A percentile compares a stretch with the other conserved stretches of the same genome.
Evolutionary conservation across 1,284 basidiomycete genomes (phyloP).

Genomic region (Irpex sp.): DNA sequence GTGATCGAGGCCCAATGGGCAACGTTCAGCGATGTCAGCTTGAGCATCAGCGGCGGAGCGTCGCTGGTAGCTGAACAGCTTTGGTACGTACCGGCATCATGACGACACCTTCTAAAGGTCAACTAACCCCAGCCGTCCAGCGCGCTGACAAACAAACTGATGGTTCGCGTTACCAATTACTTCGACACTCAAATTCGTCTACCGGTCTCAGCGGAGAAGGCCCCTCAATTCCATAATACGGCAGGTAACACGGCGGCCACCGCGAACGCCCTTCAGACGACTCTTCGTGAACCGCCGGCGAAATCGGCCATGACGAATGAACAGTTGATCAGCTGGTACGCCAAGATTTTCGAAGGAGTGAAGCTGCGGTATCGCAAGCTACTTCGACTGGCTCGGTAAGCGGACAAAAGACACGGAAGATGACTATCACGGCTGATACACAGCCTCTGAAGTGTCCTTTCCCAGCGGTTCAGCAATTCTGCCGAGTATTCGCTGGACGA

Average conservation of each 20-base stretch:
- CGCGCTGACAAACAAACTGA: conserved; percentile 85
- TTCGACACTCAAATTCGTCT: conserved; percentile 93
- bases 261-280: conserved; percentile 18
- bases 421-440: neutral
- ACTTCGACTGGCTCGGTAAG: conserved; percentile 87
- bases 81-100: conserved; percentile 50
- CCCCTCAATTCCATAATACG: conserved; percentile 21
- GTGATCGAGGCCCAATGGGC: conserved; percentile 96
- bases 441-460: conserved; percentile 53
- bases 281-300: conserved; percentile 19
- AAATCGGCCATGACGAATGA: conserved; percentile 65
- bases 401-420: neutral
- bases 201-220: conserved; percentile 39
- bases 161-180: conserved; percentile 88
- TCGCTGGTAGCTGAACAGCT: conserved; percentile 92
- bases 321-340: conserved; percentile 87
- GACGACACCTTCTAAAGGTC: neutral
- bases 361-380: conserved; percentile 91
- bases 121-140: conserved; percentile 33
- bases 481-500: conserved; percentile 90
- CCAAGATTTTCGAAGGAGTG: conserved; percentile 92
- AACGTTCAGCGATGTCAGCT: conserved; percentile 91
- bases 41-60: conserved; percentile 88
- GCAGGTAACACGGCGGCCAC: conserved; percentile 2
- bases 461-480: conserved; percentile 91